Evolutionary conservation across 2,329 filamentous ascomycete genomes (phyloP), one percentile per base, ranked within the genome.

Genomic region (Fusarium sp.): DNA sequence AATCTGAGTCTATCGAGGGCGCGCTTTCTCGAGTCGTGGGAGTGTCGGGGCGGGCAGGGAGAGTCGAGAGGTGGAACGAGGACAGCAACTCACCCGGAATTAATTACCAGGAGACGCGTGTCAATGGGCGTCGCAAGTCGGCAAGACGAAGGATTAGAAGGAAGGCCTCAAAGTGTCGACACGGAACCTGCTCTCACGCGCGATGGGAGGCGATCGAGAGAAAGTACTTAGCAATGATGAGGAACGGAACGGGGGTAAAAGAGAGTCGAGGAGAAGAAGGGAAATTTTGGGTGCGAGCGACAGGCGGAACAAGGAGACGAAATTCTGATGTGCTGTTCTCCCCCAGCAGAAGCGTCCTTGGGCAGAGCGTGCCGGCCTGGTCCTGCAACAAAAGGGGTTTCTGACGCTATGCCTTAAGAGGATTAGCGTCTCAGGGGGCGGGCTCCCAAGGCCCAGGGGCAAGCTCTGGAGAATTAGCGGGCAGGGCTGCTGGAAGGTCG

Each of bases 181-280:
- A 62, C 67, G 61, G 66, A 64, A 73, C 76, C 76, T 67, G 62
- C 75, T 79, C 77, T 77, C 76, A 76, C 73, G 76, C 78, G 76
- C 75, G 68, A 77, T 69, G 69, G 66, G 65, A 66, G 68, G 74
- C 75, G 75, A 78, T 77, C 73, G 70, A 74, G 74, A 77, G 79
- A 80, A 81, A 82, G 80, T 81, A 52, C 47, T 29, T 52, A 82
- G 80, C 81, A 82, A 83, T 82, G 82, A 82, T 79, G 80, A 76
- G 72, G 77, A 72, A 74, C 72, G 77, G 72, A 77, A 77, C 70
- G 68, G 71, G 70, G 74, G 71, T 68, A 72, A 72, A 71, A 75
- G 71, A 74, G 67, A 71, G 68, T 76, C 71, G 70, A 74, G 73
- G 68, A 77, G 75, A 76, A 75, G 72, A 69, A 76, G 77, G 77